Conservation (phyloP, 2,329 filamentous ascomycete species). For the Colletotrichum lentis region DNA sequence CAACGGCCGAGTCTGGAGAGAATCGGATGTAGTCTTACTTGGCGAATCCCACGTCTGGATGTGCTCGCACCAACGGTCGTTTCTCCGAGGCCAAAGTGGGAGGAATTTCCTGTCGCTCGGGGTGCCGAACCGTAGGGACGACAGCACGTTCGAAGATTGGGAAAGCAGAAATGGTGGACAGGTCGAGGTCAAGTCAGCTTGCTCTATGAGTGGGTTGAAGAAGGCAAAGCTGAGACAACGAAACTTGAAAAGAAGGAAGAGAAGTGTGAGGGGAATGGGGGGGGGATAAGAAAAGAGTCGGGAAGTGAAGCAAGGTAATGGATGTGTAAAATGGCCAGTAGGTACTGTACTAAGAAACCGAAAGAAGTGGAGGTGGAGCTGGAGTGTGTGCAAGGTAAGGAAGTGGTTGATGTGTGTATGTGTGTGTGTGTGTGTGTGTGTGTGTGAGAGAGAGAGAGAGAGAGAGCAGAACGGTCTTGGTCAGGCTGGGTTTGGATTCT, state of each 20-base stretch:
- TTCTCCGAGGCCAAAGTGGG: not conserved
- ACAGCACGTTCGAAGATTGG: not conserved
- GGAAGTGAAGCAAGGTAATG: slow-evolving; percentile 20
- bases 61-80: slow-evolving; percentile 1
- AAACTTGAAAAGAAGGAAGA: not conserved
- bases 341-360: not conserved
- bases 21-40: not conserved
- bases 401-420: slow-evolving; percentile 4
- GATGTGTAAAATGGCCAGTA: not conserved
- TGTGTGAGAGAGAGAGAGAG: not conserved
- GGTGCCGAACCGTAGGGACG: slow-evolving; percentile 1
- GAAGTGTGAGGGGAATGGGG: not conserved
- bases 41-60: slow-evolving; percentile 6
- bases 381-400: not conserved
- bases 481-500: not conserved
- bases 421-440: no score
- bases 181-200: not conserved
- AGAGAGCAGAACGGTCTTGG: not conserved
- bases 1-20: not conserved
- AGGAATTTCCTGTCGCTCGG: slow-evolving; percentile 1
- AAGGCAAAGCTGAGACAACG: slow-evolving; percentile 31
- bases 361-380: slow-evolving; percentile 5
- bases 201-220: slow-evolving; percentile 28
- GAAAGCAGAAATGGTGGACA: not conserved
- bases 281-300: not conserved